phyloP scores from a whole-genome alignment of 257 asterid genomes.

The Nicotiana obtusifolia region DNA sequence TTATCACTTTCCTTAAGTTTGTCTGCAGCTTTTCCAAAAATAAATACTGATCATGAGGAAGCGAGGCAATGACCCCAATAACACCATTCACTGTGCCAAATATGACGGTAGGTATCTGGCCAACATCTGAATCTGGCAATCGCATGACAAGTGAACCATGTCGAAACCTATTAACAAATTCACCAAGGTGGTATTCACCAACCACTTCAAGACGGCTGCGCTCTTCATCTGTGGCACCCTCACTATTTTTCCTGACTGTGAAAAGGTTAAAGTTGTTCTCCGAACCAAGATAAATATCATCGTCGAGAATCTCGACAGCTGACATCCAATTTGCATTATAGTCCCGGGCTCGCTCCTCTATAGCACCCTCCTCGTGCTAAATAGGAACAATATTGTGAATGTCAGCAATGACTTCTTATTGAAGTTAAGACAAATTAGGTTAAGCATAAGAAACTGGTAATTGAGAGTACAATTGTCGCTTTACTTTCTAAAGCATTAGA shows the following conservation, averaged over 20 bases:
- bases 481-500: background rate
- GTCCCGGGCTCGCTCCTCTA: slow-evolving; percentile 97
- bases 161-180: slow-evolving; percentile 79
- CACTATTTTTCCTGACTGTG: slow-evolving; percentile 86
- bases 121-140: slow-evolving; percentile 86
- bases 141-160: slow-evolving; percentile 97
- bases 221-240: slow-evolving; percentile 96
- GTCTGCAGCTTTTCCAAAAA: slow-evolving; percentile 81
- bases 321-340: slow-evolving; percentile 99
- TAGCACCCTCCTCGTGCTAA: slow-evolving; percentile 98
- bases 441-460: background rate
- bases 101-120: slow-evolving; percentile 88
- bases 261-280: slow-evolving; percentile 83
- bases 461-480: background rate
- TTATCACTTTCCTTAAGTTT: slow-evolving; percentile 74
- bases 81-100: slow-evolving; percentile 96
- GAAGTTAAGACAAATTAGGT: background rate
- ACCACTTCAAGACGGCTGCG: slow-evolving; percentile 97
- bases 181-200: slow-evolving; percentile 97
- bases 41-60: slow-evolving; percentile 69
- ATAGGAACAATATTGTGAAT: background rate
- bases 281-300: slow-evolving; percentile 85
- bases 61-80: slow-evolving; percentile 87
- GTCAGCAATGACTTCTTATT: background rate
- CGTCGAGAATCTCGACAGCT: slow-evolving; percentile 97